Percentiles rank a stretch among this genome's conserved stretches.
Evolutionary conservation across 352 stramenopile genomes (phyloP).

Genomic region (Discostella stelligera): DNA sequence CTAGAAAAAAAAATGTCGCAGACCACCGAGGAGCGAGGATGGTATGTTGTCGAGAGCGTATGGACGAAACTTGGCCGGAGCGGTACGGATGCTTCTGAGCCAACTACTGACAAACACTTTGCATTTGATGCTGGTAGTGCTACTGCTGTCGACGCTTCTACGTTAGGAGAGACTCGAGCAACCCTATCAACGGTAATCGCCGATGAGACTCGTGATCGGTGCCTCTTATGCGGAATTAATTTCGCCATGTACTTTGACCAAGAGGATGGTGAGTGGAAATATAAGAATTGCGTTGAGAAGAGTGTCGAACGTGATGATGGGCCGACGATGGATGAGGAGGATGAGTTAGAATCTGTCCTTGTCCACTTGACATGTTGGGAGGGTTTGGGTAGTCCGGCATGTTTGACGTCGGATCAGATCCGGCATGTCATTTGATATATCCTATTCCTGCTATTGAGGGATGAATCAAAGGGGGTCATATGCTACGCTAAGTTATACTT

Average conservation of each 20-base stretch:
- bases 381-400: conserved; percentile 58
- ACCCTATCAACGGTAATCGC: conserved; percentile 47
- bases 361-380: conserved; percentile 76
- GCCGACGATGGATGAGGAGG: conserved; percentile 43
- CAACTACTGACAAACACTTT: neutral
- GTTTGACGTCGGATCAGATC: conserved; percentile 68
- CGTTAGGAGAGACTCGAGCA: conserved; percentile 1
- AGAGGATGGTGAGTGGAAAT: conserved; percentile 80
- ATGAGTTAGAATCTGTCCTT: conserved; percentile 61
- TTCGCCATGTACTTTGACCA: conserved; percentile 83
- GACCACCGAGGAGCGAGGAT: conserved; percentile 77
- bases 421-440: conserved; percentile 39
- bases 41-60: conserved; percentile 52
- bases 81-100: neutral
- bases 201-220: conserved; percentile 70
- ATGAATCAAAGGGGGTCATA: neutral
- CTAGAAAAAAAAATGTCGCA: conserved; percentile 73
- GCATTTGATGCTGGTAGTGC: neutral
- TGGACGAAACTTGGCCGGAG: conserved; percentile 43
- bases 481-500: neutral
- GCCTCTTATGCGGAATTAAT: conserved; percentile 76
- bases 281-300: conserved; percentile 76
- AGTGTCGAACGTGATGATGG: conserved; percentile 67
- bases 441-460: too few species aligned
- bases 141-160: neutral